Percentiles rank a stretch among this genome's conserved stretches.
Evolutionary conservation across 768 basidiomycete species (phyloP).

Genomic region (Suillus cothurnatus): DNA sequence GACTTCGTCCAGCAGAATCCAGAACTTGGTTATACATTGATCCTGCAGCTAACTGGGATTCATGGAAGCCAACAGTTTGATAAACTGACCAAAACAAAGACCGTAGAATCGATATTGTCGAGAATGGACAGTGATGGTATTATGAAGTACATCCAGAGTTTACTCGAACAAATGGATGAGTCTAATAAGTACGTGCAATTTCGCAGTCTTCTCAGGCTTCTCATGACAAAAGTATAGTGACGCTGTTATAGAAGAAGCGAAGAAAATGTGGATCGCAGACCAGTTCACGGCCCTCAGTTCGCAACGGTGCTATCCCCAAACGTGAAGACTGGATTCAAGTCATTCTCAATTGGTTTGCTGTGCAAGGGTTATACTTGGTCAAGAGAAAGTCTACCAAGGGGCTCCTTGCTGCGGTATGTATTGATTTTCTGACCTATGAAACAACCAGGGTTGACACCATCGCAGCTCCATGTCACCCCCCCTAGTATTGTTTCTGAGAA

Average conservation of each 20-base stretch:
- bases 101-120: conserved; percentile 80
- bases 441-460: not conserved
- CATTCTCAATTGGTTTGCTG: conserved; percentile 78
- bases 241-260: conserved; percentile 51
- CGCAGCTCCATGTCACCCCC: conserved; percentile 62
- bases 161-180: conserved; percentile 64
- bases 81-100: conserved; percentile 89
- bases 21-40: conserved; percentile 78
- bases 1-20: conserved; percentile 74
- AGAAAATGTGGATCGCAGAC: conserved; percentile 83
- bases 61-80: conserved; percentile 91
- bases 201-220: conserved; percentile 3
- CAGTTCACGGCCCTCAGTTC: conserved; percentile 79
- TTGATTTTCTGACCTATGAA: not conserved
- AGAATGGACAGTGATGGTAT: conserved; percentile 77
- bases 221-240: conserved; percentile 34
- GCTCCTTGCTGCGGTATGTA: conserved; percentile 56
- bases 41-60: conserved; percentile 81
- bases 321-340: conserved; percentile 74
- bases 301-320: conserved; percentile 79
- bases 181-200: conserved; percentile 41
- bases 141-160: conserved; percentile 70
- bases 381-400: conserved; percentile 75
- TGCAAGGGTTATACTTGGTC: conserved; percentile 80
- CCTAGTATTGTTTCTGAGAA: conserved; percentile 74